These are phyloP conservation scores for Boletus vinaceobasis DNA, from an alignment of 768 basidiomycete species.

Conservation along the genomic window DNA sequence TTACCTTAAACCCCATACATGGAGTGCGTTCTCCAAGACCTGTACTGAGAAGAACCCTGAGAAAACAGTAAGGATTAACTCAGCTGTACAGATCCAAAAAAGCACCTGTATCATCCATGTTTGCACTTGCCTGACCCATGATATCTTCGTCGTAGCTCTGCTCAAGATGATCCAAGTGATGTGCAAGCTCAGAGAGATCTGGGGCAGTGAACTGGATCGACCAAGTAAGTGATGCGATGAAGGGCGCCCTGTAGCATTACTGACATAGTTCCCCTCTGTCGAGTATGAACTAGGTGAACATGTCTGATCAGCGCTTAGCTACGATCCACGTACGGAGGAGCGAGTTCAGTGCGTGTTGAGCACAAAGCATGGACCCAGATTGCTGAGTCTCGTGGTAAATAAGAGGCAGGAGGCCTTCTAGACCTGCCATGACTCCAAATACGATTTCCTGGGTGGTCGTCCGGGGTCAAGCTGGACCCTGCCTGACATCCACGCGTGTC, in stretches of 20 bases:
- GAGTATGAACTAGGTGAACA: slow-evolving; percentile 15
- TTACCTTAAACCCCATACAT: slow-evolving; percentile 81
- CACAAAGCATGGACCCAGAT: slow-evolving; percentile 77
- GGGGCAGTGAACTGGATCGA: slow-evolving; percentile 65
- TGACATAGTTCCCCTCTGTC: slow-evolving; percentile 48
- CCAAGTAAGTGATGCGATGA: slow-evolving; percentile 9
- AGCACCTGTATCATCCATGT: slow-evolving; percentile 90
- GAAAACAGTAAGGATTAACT: background rate
- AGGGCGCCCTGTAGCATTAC: slow-evolving; percentile 19
- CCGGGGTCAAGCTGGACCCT: slow-evolving; percentile 6
- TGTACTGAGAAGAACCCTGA: slow-evolving; percentile 90
- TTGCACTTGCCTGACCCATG: slow-evolving; percentile 50
- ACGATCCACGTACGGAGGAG: slow-evolving; percentile 55
- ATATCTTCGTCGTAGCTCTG: slow-evolving; percentile 50
- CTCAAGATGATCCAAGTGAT: slow-evolving; percentile 65
- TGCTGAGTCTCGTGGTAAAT: slow-evolving; percentile 84
- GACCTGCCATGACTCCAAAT: slow-evolving; percentile 47
- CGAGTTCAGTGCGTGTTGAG: slow-evolving; percentile 81
- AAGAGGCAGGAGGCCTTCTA: slow-evolving; percentile 48
- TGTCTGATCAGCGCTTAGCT: slow-evolving; percentile 44
- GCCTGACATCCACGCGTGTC: slow-evolving; percentile 30
- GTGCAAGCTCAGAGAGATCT: slow-evolving; percentile 74
- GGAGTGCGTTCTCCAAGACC: slow-evolving; percentile 79
- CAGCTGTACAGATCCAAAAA: background rate
- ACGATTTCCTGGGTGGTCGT: slow-evolving; percentile 11